phyloP scores from a whole-genome alignment of 1,284 basidiomycete species.

The Leccinum ponderosum region DNA sequence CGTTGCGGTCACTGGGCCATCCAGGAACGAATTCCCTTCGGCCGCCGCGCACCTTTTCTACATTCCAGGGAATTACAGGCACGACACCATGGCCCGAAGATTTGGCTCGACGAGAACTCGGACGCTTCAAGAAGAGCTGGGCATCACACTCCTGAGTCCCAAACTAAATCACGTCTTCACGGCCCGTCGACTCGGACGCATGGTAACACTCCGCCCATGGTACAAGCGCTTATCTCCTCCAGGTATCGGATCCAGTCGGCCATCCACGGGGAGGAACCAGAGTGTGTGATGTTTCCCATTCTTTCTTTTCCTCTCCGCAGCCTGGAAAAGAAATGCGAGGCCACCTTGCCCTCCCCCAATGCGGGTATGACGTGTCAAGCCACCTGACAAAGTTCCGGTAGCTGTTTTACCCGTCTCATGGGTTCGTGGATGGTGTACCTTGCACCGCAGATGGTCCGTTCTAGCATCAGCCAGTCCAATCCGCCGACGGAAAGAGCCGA shows the following conservation, averaged over 20 bases:
- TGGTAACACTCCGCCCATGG: not conserved
- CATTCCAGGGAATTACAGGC: slow-evolving; percentile 21
- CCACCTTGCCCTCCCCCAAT: not conserved
- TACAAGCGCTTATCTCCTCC: slow-evolving; percentile 13
- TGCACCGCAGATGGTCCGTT: slow-evolving; percentile 3
- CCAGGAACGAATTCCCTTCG: slow-evolving; percentile 27
- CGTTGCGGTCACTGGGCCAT: slow-evolving; percentile 18
- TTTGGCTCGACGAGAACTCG: slow-evolving; percentile 13
- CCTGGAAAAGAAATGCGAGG: slow-evolving; percentile 5
- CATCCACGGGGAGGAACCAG: not conserved
- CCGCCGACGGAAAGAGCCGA: not conserved
- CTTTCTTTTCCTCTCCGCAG: not conserved
- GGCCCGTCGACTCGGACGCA: not conserved
- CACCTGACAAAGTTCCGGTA: not conserved
- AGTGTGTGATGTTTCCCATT: not conserved
- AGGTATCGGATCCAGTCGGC: slow-evolving; percentile 4
- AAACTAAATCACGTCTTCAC: slow-evolving; percentile 13
- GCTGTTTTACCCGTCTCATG: slow-evolving; percentile 1
- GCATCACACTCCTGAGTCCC: slow-evolving; percentile 1
- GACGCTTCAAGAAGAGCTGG: slow-evolving; percentile 15
- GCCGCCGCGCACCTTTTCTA: slow-evolving; percentile 26
- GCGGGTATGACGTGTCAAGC: not conserved
- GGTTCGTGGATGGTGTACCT: slow-evolving; percentile 5
- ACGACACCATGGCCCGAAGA: slow-evolving; percentile 11
- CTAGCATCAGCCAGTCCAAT: slow-evolving; percentile 4